Conservation (phyloP, 1,139 yeast species). For the Hyphopichia pseudoburtonii region DNA sequence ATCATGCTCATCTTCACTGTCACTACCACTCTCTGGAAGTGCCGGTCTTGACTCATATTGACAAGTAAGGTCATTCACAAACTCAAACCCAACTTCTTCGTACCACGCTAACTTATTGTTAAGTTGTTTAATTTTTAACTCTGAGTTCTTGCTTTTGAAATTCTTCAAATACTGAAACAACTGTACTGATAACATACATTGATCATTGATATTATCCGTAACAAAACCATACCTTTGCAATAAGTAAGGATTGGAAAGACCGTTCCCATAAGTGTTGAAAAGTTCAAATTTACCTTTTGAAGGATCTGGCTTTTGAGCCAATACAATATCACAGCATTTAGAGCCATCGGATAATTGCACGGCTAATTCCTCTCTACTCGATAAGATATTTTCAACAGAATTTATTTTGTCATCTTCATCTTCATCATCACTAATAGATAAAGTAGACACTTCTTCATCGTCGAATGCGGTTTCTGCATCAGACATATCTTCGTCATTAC, state of each 20-base stretch:
- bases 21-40: slow-evolving; percentile 8
- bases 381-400: neutral
- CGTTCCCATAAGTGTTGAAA: slow-evolving; percentile 77
- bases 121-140: slow-evolving; percentile 29
- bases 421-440: slow-evolving; percentile 22
- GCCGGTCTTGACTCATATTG: slow-evolving; percentile 6
- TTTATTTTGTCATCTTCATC: slow-evolving; percentile 15
- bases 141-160: slow-evolving; percentile 17
- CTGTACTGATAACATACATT: slow-evolving; percentile 57
- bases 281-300: slow-evolving; percentile 52
- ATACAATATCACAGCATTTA: slow-evolving; percentile 58
- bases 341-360: slow-evolving; percentile 34
- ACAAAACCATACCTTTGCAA: slow-evolving; percentile 78
- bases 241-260: slow-evolving; percentile 59
- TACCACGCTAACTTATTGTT: slow-evolving; percentile 63
- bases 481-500: slow-evolving; percentile 9
- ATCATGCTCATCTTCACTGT: slow-evolving; percentile 19
- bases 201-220: slow-evolving; percentile 55
- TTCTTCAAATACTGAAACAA: slow-evolving; percentile 42
- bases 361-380: slow-evolving; percentile 24
- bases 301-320: slow-evolving; percentile 34
- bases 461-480: slow-evolving; percentile 24
- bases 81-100: slow-evolving; percentile 50
- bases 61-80: slow-evolving; percentile 33
- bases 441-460: slow-evolving; percentile 27